Conservation (phyloP, 2,329 filamentous ascomycete genomes). For the Thermomyces lanuginosus region DNA sequence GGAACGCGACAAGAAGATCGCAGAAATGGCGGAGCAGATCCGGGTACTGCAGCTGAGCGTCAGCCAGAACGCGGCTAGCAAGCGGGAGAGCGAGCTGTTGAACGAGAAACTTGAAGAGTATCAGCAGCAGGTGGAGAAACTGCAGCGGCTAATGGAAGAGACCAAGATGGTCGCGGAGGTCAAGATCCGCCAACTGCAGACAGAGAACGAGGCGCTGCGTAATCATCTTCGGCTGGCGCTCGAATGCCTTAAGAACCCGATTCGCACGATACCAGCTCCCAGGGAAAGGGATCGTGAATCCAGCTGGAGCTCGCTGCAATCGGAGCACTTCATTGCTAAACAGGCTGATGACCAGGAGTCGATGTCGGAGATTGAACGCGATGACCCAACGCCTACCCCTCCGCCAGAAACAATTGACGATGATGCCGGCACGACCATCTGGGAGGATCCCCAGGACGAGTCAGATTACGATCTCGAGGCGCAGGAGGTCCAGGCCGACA, state of each 20-base stretch:
- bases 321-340: too few relatives aligned
- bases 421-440: slow-evolving; percentile 22
- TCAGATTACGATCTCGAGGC: slow-evolving; percentile 33
- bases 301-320: slow-evolving; percentile 12
- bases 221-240: slow-evolving; percentile 78
- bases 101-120: slow-evolving; percentile 87
- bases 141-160: slow-evolving; percentile 96
- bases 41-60: slow-evolving; percentile 63
- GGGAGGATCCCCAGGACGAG: slow-evolving; percentile 25
- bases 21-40: slow-evolving; percentile 90
- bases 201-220: slow-evolving; percentile 76
- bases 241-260: slow-evolving; percentile 77
- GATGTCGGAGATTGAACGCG: slow-evolving; percentile 31
- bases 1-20: slow-evolving; percentile 84
- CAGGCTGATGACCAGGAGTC: slow-evolving; percentile 43
- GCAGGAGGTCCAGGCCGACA: slow-evolving; percentile 60
- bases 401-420: slow-evolving; percentile 12
- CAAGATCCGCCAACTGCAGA: slow-evolving; percentile 80
- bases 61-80: slow-evolving; percentile 50
- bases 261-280: slow-evolving; percentile 42
- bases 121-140: slow-evolving; percentile 70
- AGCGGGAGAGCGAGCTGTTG: slow-evolving; percentile 53
- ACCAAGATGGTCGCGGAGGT: slow-evolving; percentile 75
- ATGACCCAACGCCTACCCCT: slow-evolving; percentile 17
- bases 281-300: slow-evolving; percentile 18